Evolutionary conservation across 1,139 yeast species (phyloP), one percentile per base, ranked within the genome.

Genomic region (Pichia sp.): DNA sequence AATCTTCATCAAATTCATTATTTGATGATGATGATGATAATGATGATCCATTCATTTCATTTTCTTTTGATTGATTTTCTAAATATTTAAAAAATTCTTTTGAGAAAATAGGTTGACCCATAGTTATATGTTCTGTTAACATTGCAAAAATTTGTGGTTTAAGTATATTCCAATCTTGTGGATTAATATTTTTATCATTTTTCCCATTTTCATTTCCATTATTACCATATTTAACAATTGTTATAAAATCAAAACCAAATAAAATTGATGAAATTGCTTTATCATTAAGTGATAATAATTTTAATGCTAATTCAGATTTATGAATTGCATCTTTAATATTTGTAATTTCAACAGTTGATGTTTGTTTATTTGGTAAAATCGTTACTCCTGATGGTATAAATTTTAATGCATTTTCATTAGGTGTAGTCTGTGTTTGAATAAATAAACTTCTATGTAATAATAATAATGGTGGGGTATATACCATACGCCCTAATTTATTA

Each of bases 361-460:
- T 53, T 7, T 46, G 36, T 6, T 55, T 49, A 8, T 51, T 43
- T 6, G 62, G 63, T 27, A 63, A 44, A 22, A 60, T 78, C 45
- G 71, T 73, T 46, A 76, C 80, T 6, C 57, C 57, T 11, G 87
- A 73, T 1, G 97, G 97, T 28, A 87, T 65, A 52, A 89, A 92
- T 67, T 92, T 92, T 50, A 92, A 69, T 0, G 98, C 97, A 63
- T 90, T 84, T 34, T 82, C 90, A 60, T 92, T 92, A 3, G 98
- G 98, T 0, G 98, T 92, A 2, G 87, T 68, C 29, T 80, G 73
- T 0, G 89, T 80, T 57, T 81, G 85, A 10, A 63, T 62, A 43
- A 63, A 63, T 20, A 63, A 47, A 3, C 43, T 25, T 33, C 57
- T 45, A 16, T 16, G 16, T 16, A 16, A 16, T 16, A 16, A 16